These are phyloP conservation scores for Ophiosphaerella narmari DNA, from an alignment of 2,329 filamentous ascomycete species.

Conservation along the genomic window DNA sequence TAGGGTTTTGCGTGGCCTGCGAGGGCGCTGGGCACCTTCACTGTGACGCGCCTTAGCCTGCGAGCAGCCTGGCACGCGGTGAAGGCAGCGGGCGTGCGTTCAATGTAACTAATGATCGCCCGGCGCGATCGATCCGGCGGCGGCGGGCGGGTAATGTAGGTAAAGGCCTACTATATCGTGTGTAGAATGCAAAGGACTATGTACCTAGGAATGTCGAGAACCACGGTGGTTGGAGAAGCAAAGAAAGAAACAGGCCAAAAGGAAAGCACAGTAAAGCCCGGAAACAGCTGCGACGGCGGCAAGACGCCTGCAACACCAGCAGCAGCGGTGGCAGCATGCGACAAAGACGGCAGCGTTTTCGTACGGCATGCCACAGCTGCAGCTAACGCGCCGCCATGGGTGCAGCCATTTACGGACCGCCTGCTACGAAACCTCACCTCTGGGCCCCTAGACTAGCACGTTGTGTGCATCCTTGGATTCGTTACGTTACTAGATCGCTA, in stretches of 20 bases:
- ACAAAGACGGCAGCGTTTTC: conserved; percentile 23
- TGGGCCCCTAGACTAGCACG: conserved; percentile 10
- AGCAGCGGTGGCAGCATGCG: conserved; percentile 10
- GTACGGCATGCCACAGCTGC: conserved; percentile 25
- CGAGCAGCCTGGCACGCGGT: no score
- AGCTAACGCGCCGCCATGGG: conserved; percentile 12
- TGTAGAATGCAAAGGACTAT: no score
- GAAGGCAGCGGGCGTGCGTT: conserved; percentile 6
- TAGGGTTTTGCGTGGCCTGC: neutral
- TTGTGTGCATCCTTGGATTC: conserved; percentile 2
- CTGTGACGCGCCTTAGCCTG: neutral
- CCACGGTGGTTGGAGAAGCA: conserved; percentile 11
- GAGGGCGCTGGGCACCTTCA: neutral
- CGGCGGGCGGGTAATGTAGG: neutral
- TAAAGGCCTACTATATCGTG: no score
- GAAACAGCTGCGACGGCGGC: neutral
- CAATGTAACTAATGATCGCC: conserved; percentile 13
- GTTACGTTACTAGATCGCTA: no score
- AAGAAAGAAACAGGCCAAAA: neutral
- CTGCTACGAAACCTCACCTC: conserved; percentile 6
- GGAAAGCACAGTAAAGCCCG: conserved; percentile 7
- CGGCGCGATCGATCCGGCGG: conserved; percentile 14
- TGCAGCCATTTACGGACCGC: neutral
- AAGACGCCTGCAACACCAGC: neutral
- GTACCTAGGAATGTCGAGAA: no score